phyloP scores from a whole-genome alignment of 2,329 filamentous ascomycete species.

The Venturiaceae sp. region DNA sequence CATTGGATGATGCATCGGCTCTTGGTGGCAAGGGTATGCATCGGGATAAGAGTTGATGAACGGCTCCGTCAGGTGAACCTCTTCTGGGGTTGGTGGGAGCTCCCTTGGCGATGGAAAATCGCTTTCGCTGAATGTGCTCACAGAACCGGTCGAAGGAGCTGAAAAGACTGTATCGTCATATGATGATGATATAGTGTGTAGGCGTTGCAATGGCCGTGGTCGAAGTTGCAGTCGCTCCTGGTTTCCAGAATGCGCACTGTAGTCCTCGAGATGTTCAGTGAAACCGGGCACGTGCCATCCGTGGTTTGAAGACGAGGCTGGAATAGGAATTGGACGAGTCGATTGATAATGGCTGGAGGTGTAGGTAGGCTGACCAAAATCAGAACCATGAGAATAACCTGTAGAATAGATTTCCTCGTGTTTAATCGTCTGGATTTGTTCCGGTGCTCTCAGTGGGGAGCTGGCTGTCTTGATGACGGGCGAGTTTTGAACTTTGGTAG shows the following conservation, averaged over 20 bases:
- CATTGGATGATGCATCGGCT: background rate
- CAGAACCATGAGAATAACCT: slow-evolving; percentile 5
- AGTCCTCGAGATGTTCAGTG: slow-evolving; percentile 26
- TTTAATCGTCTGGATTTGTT: background rate
- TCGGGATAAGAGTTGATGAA: slow-evolving; percentile 23
- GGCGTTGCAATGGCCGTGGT: slow-evolving; percentile 28
- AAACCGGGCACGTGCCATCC: slow-evolving; percentile 28
- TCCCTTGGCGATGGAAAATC: slow-evolving; percentile 35
- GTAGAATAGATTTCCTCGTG: background rate
- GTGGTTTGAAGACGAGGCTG: slow-evolving; percentile 23
- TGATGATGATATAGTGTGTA: slow-evolving; percentile 30
- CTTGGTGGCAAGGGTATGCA: slow-evolving; percentile 21
- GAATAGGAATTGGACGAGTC: slow-evolving; percentile 24
- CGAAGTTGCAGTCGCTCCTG: slow-evolving; percentile 27
- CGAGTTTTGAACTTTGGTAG: slow-evolving; percentile 1
- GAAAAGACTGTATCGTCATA: slow-evolving; percentile 33
- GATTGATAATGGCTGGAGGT: slow-evolving; percentile 6
- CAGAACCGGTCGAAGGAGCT: slow-evolving; percentile 31
- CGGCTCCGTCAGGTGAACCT: slow-evolving; percentile 29
- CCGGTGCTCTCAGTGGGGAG: background rate
- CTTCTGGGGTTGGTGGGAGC: slow-evolving; percentile 36
- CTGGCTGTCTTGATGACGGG: background rate
- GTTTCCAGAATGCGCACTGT: slow-evolving; percentile 24
- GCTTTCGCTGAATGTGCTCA: slow-evolving; percentile 37
- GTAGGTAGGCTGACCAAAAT: slow-evolving; percentile 15